Evolutionary conservation across 1,139 yeast species (phyloP).

Genomic region (Pichia terricola): DNA sequence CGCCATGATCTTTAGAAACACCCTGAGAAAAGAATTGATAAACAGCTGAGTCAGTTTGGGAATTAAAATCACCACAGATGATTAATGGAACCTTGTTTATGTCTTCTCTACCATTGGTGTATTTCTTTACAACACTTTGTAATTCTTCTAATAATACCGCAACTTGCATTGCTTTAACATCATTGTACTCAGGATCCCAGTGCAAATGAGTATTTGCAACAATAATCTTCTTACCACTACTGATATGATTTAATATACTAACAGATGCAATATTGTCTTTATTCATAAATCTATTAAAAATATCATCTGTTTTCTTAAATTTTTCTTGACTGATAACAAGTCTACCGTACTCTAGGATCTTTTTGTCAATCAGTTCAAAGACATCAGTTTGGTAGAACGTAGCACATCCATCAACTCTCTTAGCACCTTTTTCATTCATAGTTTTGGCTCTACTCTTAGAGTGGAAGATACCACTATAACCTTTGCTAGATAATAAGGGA

Average conservation of each 20-base stretch:
- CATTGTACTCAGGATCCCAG: slow-evolving; percentile 97
- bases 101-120: slow-evolving; percentile 22
- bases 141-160: slow-evolving; percentile 86
- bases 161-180: slow-evolving; percentile 92
- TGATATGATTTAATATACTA: slow-evolving; percentile 64
- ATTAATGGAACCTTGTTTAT: slow-evolving; percentile 54
- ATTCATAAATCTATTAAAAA: slow-evolving; percentile 91
- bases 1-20: slow-evolving; percentile 60
- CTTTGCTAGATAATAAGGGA: slow-evolving; percentile 60
- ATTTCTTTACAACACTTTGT: slow-evolving; percentile 50
- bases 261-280: slow-evolving; percentile 88
- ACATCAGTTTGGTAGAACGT: slow-evolving; percentile 66
- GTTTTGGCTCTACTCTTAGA: slow-evolving; percentile 90
- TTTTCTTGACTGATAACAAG: slow-evolving; percentile 83
- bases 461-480: slow-evolving; percentile 75
- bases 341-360: slow-evolving; percentile 76
- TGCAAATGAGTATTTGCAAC: slow-evolving; percentile 90
- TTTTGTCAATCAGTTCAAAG: slow-evolving; percentile 63
- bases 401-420: slow-evolving; percentile 96
- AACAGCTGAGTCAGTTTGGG: slow-evolving; percentile 81
- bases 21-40: slow-evolving; percentile 84
- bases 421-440: slow-evolving; percentile 73
- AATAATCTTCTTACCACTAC: slow-evolving; percentile 62
- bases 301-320: slow-evolving; percentile 87
- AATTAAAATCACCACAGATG: slow-evolving; percentile 94